These are phyloP conservation scores for Populus tomentosa DNA, from an alignment of 441 rosid species.

Conservation along the genomic window DNA sequence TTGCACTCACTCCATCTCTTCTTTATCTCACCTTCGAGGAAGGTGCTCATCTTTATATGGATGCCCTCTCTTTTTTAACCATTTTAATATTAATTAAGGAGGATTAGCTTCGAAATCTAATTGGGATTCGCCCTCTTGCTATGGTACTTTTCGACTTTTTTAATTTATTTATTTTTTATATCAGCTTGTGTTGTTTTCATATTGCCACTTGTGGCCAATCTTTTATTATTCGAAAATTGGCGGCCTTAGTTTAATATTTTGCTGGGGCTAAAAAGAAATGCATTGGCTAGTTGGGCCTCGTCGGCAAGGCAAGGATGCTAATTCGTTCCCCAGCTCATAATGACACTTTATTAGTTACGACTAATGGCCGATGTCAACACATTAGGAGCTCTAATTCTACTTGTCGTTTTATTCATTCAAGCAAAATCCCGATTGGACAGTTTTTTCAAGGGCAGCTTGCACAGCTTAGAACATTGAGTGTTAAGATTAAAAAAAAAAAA, in stretches of 20 bases:
- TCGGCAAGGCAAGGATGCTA: background rate
- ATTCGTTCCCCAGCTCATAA: background rate
- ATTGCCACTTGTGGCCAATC: background rate
- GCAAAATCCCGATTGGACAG: too few species aligned
- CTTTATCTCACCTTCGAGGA: conserved; percentile 26
- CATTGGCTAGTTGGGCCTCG: background rate
- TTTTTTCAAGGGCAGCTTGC: too few species aligned
- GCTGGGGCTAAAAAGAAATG: background rate
- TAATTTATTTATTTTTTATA: background rate
- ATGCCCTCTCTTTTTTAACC: background rate
- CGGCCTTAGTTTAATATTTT: background rate
- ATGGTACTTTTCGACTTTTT: background rate
- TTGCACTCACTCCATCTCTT: background rate
- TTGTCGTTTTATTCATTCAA: too few species aligned
- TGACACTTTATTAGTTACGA: background rate
- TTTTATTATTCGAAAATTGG: background rate
- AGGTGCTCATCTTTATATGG: background rate
- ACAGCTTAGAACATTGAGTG: too few species aligned
- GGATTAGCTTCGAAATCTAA: background rate
- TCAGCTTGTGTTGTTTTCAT: background rate
- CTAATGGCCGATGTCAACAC: too few species aligned
- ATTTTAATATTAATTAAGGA: background rate
- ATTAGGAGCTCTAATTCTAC: too few species aligned
- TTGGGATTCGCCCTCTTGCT: background rate
- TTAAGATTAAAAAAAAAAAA: too few species aligned